phyloP scores from a whole-genome alignment of 2,329 filamentous ascomycete genomes.

The Colletotrichum theobromicola region DNA sequence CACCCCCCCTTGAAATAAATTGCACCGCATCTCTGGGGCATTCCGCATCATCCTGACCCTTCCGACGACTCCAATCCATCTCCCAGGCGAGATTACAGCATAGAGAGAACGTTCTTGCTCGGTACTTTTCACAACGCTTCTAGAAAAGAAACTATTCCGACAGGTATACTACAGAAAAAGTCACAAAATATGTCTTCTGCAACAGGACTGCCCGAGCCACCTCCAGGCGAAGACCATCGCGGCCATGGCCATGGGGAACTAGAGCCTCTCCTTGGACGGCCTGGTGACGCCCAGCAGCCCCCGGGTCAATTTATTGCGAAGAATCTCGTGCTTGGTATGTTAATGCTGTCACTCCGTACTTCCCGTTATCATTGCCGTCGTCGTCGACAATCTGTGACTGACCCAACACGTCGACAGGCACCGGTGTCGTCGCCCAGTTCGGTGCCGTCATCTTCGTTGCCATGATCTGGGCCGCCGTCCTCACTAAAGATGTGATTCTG shows the following conservation, averaged over 20 bases:
- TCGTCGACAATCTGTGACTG: background rate
- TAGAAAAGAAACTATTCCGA: background rate
- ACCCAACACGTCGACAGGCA: constrained; percentile 59
- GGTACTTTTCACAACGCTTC: background rate
- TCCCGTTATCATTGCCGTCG: constrained; percentile 23
- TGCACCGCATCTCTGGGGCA: background rate
- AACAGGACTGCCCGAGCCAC: constrained; percentile 66
- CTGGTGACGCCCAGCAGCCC: constrained; percentile 76
- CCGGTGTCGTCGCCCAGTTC: constrained; percentile 79
- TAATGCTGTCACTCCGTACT: constrained; percentile 47
- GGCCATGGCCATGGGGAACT: constrained; percentile 36
- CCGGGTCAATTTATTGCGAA: constrained; percentile 66
- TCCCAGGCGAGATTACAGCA: background rate
- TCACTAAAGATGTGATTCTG: constrained; percentile 73
- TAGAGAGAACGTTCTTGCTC: background rate
- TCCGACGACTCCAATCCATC: background rate
- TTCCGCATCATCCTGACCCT: background rate
- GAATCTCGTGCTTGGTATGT: constrained; percentile 78
- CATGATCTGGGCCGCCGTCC: constrained; percentile 79
- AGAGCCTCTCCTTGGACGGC: constrained; percentile 54
- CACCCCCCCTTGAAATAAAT: background rate
- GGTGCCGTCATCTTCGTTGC: constrained; percentile 77
- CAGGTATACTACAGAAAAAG: background rate
- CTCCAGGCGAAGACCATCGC: constrained; percentile 26
- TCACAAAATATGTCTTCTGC: constrained; percentile 67